A percentile compares a stretch with the other conserved stretches of the same genome.
phyloP scores from a whole-genome alignment of 352 stramenopile genomes.

The Phytopythium mirpurense region DNA sequence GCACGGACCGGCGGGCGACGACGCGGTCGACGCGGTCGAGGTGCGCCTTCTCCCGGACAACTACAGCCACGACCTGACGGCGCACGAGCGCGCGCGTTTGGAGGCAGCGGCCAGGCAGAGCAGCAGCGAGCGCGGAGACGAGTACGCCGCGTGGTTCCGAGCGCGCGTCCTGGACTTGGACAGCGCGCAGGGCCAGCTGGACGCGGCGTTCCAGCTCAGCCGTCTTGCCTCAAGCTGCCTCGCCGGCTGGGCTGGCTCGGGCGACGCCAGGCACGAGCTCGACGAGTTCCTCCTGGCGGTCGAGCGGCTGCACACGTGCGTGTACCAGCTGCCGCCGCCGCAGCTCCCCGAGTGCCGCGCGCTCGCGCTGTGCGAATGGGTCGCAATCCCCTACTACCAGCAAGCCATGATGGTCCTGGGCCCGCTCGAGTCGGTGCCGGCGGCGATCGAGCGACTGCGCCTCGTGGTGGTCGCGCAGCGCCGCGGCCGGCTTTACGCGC shows the following conservation, averaged over 20 bases:
- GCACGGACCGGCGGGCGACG: constrained; percentile 4
- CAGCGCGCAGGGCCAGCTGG: constrained; percentile 49
- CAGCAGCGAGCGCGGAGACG: constrained; percentile 16
- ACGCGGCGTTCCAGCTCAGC: constrained; percentile 38
- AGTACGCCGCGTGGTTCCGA: constrained; percentile 48
- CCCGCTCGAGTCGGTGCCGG: constrained; percentile 9
- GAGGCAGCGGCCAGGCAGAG: constrained; percentile 20
- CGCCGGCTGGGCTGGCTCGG: constrained; percentile 11
- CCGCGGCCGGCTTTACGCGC: constrained; percentile 19
- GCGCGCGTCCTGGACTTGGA: constrained; percentile 56
- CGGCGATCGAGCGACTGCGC: constrained; percentile 37
- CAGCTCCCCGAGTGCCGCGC: constrained; percentile 33
- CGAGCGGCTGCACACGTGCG: constrained; percentile 56
- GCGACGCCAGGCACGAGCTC: constrained; percentile 27
- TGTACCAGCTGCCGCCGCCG: constrained; percentile 24
- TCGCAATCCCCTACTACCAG: constrained; percentile 43
- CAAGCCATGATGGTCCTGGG: constrained; percentile 44
- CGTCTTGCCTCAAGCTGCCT: constrained; percentile 27
- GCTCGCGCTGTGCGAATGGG: constrained; percentile 51
- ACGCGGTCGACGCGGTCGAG: constrained; percentile 11
- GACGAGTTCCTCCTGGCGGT: constrained; percentile 43
- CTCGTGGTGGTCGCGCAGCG: constrained; percentile 44
- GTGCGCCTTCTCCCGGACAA: constrained; percentile 35
- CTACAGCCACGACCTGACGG: constrained; percentile 28
- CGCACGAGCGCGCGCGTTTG: constrained; percentile 32